Percentiles rank a stretch among this genome's conserved stretches.
phyloP scores from a whole-genome alignment of 2,329 filamentous ascomycete genomes.

The Talaromyces piceae region DNA sequence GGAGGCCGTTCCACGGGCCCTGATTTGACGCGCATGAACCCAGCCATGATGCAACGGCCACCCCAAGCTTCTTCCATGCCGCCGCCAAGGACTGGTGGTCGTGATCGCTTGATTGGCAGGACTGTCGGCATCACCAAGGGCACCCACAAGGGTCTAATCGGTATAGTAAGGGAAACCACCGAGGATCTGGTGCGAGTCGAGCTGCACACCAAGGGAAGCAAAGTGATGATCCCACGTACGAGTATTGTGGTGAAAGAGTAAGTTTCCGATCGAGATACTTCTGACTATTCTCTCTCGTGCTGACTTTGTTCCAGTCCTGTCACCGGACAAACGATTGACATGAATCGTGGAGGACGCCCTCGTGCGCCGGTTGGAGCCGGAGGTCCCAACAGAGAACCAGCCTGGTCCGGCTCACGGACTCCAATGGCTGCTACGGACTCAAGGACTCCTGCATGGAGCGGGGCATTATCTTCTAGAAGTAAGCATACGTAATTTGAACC shows the following conservation, averaged over 20 bases:
- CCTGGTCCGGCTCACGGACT: slow-evolving; percentile 63
- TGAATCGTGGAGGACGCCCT: slow-evolving; percentile 45
- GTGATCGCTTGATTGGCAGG: slow-evolving; percentile 81
- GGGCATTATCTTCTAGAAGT: slow-evolving; percentile 49
- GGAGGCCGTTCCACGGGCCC: slow-evolving; percentile 70
- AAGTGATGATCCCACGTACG: slow-evolving; percentile 74
- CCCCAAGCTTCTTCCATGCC: slow-evolving; percentile 51
- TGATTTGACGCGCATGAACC: slow-evolving; percentile 87
- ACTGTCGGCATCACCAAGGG: slow-evolving; percentile 84
- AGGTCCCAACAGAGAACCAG: slow-evolving; percentile 34
- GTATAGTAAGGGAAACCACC: slow-evolving; percentile 92
- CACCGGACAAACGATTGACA: slow-evolving; percentile 71
- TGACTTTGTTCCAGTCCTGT: slow-evolving; percentile 37
- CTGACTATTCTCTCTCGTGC: slow-evolving; percentile 5
- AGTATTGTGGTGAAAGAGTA: slow-evolving; percentile 81
- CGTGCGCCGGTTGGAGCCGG: slow-evolving; percentile 40
- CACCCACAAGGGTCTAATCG: slow-evolving; percentile 83
- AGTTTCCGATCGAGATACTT: slow-evolving; percentile 17
- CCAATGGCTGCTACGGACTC: slow-evolving; percentile 56
- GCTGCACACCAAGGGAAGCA: slow-evolving; percentile 89
- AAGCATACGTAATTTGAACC: slow-evolving; percentile 33
- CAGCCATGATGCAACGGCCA: slow-evolving; percentile 67
- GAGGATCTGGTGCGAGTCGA: slow-evolving; percentile 82
- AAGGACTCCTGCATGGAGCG: slow-evolving; percentile 69
- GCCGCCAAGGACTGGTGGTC: slow-evolving; percentile 66